Evolutionary conservation across 768 basidiomycete species (phyloP), one percentile per base, ranked within the genome.

Genomic region (Hygrophorus pudorinus): DNA sequence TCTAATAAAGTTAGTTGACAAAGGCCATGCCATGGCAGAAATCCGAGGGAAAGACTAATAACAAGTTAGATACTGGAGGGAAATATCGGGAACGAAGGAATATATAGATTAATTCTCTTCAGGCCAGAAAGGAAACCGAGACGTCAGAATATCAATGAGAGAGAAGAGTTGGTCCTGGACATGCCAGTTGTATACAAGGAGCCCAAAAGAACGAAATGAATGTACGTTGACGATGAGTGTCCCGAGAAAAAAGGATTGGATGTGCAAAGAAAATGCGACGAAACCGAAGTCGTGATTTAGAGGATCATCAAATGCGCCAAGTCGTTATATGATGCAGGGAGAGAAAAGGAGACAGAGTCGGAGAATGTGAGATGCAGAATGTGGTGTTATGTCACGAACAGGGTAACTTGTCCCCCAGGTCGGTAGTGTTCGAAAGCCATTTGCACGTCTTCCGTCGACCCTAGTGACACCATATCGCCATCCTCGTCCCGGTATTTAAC

Each of bases 401-500:
- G 72, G 13, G 79, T 83, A 46, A 89, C 84, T 63, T 86, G 86
- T 49, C 78, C 78, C n/a, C 81, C 82, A 24, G 82, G 79, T 50
- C 78, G 72, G 63, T 76, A 81, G 46, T 80, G 74, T 63, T 92
- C 90, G 51, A 94, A 92, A 31, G 91, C 91, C 78, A 94, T 89
- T 53, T 89, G 85, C 29, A 93, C 85, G 58, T 94, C 91, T 60
- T 94, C 91, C 29, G 89, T 90, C 36, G 86, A 89, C 12, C 83
- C 84, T 49, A 94, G 72, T 24, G 79, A 84, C 37, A 94, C 78
- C 73, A 90, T 70, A 58, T 94, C 91, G 17, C 90, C 90, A 54
- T 94, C 91, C 57, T 94, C 91, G 61, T 94, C 91, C 60, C 71
- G 78, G 62, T 93, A 94, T 60, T 84, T 90, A 51, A 92, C 83